phyloP scores from a whole-genome alignment of 2,329 filamentous ascomycete species.

The Stromatinia cepivora region DNA sequence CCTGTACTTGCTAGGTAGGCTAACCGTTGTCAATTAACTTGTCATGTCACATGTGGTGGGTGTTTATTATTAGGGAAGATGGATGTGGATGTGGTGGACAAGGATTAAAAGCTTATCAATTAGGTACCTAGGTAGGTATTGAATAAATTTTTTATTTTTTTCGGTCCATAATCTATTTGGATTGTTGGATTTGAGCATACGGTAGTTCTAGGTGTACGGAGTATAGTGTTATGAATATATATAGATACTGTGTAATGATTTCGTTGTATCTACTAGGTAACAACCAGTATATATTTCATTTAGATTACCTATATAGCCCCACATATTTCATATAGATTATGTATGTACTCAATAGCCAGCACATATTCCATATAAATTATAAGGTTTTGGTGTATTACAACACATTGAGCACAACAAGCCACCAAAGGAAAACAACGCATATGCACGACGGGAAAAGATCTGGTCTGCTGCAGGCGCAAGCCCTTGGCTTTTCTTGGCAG shows the following conservation, averaged over 20 bases:
- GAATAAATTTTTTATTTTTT: too few relatives aligned
- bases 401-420: neutral
- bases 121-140: too few relatives aligned
- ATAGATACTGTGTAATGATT: neutral
- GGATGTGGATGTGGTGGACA: neutral
- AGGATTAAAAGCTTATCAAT: neutral
- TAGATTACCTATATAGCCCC: too few relatives aligned
- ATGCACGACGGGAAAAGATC: conserved; percentile 2
- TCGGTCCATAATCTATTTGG: too few relatives aligned
- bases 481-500: conserved; percentile 18
- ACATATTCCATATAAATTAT: neutral
- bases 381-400: neutral
- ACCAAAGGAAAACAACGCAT: neutral
- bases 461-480: conserved; percentile 5
- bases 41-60: neutral
- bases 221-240: too few relatives aligned
- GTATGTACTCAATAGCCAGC: neutral
- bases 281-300: too few relatives aligned
- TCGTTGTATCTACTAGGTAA: neutral
- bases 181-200: too few relatives aligned
- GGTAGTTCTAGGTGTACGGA: too few relatives aligned
- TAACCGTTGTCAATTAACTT: neutral
- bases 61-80: neutral
- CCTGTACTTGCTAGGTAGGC: too few relatives aligned
- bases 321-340: too few relatives aligned